phyloP scores from a whole-genome alignment of 352 stramenopile genomes.

The Pythium scleroteichum region DNA sequence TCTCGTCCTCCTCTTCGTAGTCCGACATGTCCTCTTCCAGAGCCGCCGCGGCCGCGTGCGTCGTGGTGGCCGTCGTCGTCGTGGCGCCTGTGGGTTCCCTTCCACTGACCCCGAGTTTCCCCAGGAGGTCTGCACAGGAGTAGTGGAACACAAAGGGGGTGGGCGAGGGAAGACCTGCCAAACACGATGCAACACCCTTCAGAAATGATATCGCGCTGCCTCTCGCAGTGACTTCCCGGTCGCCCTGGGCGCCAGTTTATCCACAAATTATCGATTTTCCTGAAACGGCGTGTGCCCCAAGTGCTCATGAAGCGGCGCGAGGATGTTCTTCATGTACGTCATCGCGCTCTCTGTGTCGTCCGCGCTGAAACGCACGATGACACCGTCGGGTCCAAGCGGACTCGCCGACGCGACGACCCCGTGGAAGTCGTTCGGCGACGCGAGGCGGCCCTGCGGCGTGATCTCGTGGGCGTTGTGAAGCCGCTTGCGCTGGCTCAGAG shows the following conservation, averaged over 20 bases:
- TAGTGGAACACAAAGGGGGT: constrained; percentile 20
- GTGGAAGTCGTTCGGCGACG: constrained; percentile 40
- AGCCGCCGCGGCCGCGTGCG: constrained; percentile 26
- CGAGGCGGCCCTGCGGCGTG: constrained; percentile 67
- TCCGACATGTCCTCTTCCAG: constrained; percentile 71
- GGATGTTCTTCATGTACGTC: constrained; percentile 58
- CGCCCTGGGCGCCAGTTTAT: not conserved
- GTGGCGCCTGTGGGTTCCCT: constrained; percentile 14
- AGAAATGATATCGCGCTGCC: constrained; percentile 3
- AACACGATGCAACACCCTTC: constrained; percentile 9
- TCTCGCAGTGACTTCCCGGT: constrained; percentile 3
- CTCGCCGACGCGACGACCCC: constrained; percentile 77
- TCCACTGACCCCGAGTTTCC: constrained; percentile 19
- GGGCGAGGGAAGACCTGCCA: constrained; percentile 22
- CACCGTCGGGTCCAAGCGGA: constrained; percentile 52
- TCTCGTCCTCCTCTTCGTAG: constrained; percentile 91
- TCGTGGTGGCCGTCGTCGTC: constrained; percentile 20
- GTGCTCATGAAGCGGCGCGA: constrained; percentile 52
- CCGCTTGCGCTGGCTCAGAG: constrained; percentile 70
- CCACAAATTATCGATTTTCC: constrained; percentile 58
- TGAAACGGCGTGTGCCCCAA: constrained; percentile 72
- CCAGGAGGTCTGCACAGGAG: constrained; percentile 13
- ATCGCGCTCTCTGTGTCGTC: constrained; percentile 63
- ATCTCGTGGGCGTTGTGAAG: constrained; percentile 71
- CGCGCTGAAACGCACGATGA: constrained; percentile 74